Evolutionary conservation across 257 asterid genomes (phyloP).

Genomic region (Capsicum pubescens): DNA sequence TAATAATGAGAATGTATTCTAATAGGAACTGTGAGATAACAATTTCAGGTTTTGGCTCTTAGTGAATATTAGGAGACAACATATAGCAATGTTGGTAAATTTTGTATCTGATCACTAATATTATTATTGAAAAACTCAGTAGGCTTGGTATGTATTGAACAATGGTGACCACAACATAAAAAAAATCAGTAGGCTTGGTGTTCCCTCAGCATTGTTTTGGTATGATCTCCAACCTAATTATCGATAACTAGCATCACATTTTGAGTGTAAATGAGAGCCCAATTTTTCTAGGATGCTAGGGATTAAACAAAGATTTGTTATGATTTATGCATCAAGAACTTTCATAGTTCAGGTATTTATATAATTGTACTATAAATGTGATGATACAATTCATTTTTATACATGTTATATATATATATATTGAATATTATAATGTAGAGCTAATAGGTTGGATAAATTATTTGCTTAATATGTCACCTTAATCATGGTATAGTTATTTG

Average conservation of each 20-base stretch:
- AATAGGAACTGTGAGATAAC: neutral
- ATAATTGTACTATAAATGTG: too few relatives aligned
- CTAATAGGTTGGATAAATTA: too few relatives aligned
- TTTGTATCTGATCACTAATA: constrained; percentile 24
- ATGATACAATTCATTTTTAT: too few relatives aligned
- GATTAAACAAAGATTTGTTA: neutral
- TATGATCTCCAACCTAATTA: constrained; percentile 27
- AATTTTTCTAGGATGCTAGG: constrained; percentile 7
- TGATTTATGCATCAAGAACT: too few relatives aligned
- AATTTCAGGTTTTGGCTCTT: neutral
- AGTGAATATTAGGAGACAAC: constrained; percentile 18
- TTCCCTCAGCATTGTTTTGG: constrained; percentile 26
- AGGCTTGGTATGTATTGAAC: constrained; percentile 25
- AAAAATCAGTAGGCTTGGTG: constrained; percentile 26
- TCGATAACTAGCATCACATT: constrained; percentile 17
- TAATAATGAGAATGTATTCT: constrained; percentile 21
- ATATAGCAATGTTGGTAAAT: constrained; percentile 23
- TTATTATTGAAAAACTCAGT: constrained; percentile 26
- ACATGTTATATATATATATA: too few relatives aligned
- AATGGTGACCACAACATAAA: constrained; percentile 30
- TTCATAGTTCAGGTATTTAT: too few relatives aligned
- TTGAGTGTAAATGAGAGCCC: constrained; percentile 18
- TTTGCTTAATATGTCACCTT: too few relatives aligned
- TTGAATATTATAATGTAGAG: too few relatives aligned
- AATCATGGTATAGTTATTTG: too few relatives aligned